Conservation (phyloP, 768 basidiomycete genomes). For the Hemileccinum rubropunctum region DNA sequence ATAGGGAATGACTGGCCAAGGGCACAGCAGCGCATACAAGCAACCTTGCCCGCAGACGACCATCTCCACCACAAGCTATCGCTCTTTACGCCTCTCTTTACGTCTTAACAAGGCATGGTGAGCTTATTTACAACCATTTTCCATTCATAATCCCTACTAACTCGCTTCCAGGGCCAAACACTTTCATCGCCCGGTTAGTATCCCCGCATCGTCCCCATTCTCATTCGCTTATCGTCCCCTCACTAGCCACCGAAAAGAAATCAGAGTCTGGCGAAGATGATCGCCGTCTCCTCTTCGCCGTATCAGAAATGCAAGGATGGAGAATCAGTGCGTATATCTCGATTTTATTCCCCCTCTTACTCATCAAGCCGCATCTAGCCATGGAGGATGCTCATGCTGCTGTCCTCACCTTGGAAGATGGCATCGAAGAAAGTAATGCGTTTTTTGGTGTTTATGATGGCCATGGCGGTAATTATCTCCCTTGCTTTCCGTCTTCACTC, state of each 20-base stretch:
- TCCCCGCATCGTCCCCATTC: constrained; percentile 3
- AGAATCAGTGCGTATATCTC: constrained; percentile 75
- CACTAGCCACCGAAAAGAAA: constrained; percentile 76
- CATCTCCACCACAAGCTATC: not conserved
- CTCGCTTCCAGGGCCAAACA: constrained; percentile 69
- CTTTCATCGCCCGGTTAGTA: constrained; percentile 73
- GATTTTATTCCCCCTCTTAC: not conserved
- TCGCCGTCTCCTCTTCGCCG: constrained; percentile 65
- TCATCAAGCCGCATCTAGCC: constrained; percentile 44
- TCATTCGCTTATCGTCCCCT: constrained; percentile 14
- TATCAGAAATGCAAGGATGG: constrained; percentile 99
- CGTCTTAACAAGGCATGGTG: constrained; percentile 32
- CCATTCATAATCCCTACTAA: constrained; percentile 1
- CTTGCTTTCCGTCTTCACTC: not conserved
- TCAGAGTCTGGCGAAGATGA: constrained; percentile 71
- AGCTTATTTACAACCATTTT: constrained; percentile 7
- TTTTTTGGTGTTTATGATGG: constrained; percentile 99
- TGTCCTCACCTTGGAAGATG: constrained; percentile 64
- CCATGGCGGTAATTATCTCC: constrained; percentile 73
- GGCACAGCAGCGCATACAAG: constrained; percentile 15
- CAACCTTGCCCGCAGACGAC: constrained; percentile 1
- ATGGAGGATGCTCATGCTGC: constrained; percentile 97
- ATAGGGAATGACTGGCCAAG: constrained; percentile 14
- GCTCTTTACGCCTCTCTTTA: constrained; percentile 14
- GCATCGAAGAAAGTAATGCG: constrained; percentile 48